These are phyloP conservation scores for Acacia melanoxylon DNA, from an alignment of 306 rosid species.

Conservation along the genomic window DNA sequence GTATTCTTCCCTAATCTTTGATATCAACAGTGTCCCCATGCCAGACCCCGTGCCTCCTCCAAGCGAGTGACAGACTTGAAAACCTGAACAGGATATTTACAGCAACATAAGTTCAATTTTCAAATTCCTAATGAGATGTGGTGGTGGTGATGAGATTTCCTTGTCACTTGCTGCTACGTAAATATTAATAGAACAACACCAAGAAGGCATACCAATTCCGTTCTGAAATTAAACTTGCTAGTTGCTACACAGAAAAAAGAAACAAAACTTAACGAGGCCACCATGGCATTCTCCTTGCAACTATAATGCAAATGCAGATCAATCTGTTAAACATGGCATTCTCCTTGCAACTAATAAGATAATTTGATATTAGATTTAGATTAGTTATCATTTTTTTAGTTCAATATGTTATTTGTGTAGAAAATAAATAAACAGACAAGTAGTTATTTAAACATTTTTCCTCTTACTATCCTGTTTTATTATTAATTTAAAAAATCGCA, in stretches of 20 bases:
- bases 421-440: background rate
- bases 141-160: background rate
- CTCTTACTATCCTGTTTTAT: background rate
- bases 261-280: background rate
- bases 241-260: background rate
- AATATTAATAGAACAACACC: background rate
- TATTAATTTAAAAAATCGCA: background rate
- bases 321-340: background rate
- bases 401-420: background rate
- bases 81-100: constrained; percentile 30
- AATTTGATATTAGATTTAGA: background rate
- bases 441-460: background rate
- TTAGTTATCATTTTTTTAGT: background rate
- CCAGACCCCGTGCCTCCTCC: constrained; percentile 52
- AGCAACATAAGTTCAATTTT: background rate
- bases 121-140: background rate
- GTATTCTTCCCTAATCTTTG: constrained; percentile 47
- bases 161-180: background rate
- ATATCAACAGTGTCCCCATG: constrained; percentile 49
- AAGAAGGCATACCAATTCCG: background rate
- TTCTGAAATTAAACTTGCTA: background rate
- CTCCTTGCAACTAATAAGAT: background rate
- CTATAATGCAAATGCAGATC: too few species aligned
- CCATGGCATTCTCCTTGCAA: background rate
- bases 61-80: constrained; percentile 48